Evolutionary conservation across 2,329 filamentous ascomycete species (phyloP).

Genomic region (Cladosporium austrohemisphaericum): DNA sequence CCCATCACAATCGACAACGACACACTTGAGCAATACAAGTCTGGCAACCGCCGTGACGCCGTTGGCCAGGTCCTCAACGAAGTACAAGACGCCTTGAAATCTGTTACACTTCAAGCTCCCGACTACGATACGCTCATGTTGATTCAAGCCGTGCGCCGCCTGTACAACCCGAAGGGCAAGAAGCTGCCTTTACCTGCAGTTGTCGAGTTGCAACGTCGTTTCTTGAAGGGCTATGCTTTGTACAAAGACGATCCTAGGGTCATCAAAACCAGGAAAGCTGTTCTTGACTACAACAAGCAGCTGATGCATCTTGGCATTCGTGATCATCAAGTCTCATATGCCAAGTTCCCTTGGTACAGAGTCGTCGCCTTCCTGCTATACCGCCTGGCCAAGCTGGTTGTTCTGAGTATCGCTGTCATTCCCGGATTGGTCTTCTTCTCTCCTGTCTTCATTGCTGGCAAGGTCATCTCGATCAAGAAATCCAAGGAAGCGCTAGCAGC

Average conservation of each 20-base stretch:
- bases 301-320: constrained; percentile 81
- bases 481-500: constrained; percentile 78
- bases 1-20: constrained; percentile 81
- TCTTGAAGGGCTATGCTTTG: constrained; percentile 85
- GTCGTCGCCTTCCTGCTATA: constrained; percentile 76
- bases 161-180: constrained; percentile 93
- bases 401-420: constrained; percentile 76
- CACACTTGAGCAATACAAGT: constrained; percentile 79
- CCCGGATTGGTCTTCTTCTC: constrained; percentile 85
- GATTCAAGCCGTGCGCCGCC: constrained; percentile 85
- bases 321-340: constrained; percentile 93
- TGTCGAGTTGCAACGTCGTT: constrained; percentile 85
- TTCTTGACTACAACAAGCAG: constrained; percentile 81
- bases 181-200: constrained; percentile 89
- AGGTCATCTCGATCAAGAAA: constrained; percentile 76
- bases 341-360: constrained; percentile 72
- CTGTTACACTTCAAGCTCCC: constrained; percentile 86
- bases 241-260: constrained; percentile 91
- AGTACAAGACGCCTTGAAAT: constrained; percentile 77
- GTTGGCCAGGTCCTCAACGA: constrained; percentile 81
- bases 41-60: constrained; percentile 77
- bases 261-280: constrained; percentile 66
- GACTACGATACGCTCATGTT: constrained; percentile 97
- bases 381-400: constrained; percentile 69
- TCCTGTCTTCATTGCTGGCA: constrained; percentile 80